phyloP scores from a whole-genome alignment of 805 yeast species.

The Cyberlindnera euphorbiiphila region DNA sequence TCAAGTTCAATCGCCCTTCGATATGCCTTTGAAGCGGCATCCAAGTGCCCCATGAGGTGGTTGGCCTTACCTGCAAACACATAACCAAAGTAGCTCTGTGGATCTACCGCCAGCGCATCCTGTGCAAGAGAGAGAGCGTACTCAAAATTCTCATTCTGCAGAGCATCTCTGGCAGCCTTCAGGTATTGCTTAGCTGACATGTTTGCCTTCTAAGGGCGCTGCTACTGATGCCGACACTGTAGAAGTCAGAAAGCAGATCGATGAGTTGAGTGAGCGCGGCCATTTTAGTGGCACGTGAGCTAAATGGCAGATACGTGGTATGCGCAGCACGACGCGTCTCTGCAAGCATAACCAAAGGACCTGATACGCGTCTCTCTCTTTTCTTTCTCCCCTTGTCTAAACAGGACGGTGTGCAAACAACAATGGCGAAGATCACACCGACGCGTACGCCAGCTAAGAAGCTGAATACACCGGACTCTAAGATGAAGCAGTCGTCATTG shows the following conservation, averaged over 20 bases:
- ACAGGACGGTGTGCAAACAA: not conserved
- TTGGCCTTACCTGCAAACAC: constrained; percentile 71
- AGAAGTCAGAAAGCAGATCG: no score
- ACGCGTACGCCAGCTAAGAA: constrained; percentile 15
- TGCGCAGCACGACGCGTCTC: not conserved
- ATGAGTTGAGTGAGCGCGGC: not conserved
- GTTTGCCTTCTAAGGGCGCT: not conserved
- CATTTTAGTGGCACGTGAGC: not conserved
- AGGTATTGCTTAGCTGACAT: constrained; percentile 37
- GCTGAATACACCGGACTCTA: constrained; percentile 8
- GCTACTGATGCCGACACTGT: no score
- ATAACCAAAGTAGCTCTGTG: constrained; percentile 58
- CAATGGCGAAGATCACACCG: constrained; percentile 12
- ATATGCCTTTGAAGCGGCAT: constrained; percentile 42
- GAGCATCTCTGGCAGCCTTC: constrained; percentile 48
- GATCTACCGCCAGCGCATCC: constrained; percentile 54
- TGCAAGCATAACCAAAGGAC: no score
- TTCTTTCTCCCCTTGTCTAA: no score
- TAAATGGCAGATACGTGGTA: not conserved
- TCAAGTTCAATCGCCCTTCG: constrained; percentile 46
- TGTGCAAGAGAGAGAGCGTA: constrained; percentile 54
- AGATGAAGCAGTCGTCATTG: constrained; percentile 20
- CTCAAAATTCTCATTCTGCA: constrained; percentile 56
- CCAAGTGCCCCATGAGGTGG: constrained; percentile 38
- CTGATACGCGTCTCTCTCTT: no score